phyloP scores from a whole-genome alignment of 768 basidiomycete genomes.

The Lentinula sp. region DNA sequence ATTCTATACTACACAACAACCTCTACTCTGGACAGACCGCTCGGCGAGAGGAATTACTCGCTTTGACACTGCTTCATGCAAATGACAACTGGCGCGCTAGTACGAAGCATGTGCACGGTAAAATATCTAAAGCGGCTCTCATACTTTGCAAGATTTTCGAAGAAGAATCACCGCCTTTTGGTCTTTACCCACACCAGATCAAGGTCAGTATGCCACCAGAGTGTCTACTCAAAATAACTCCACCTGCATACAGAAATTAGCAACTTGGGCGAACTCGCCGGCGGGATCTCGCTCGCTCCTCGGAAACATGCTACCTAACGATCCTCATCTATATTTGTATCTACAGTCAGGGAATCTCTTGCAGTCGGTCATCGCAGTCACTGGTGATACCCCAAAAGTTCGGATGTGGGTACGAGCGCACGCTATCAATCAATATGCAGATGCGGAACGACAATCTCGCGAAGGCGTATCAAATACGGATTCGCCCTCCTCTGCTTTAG shows the following conservation, averaged over 20 bases:
- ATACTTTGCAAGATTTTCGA: too few species aligned
- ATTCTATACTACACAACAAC: neutral
- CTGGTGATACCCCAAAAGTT: neutral
- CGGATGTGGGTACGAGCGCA: neutral
- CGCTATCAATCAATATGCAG: neutral
- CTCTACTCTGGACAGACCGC: neutral
- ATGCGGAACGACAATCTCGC: neutral
- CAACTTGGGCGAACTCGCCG: neutral
- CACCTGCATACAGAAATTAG: neutral
- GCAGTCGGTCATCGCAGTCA: neutral
- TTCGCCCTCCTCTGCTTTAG: neutral
- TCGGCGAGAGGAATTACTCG: neutral
- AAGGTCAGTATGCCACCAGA: too few species aligned
- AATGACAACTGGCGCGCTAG: too few species aligned
- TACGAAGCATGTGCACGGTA: too few species aligned
- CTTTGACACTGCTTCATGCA: too few species aligned
- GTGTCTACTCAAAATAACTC: too few species aligned
- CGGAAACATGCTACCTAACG: too few species aligned
- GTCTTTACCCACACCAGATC: too few species aligned
- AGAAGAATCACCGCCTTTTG: too few species aligned
- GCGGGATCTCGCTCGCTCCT: too few species aligned
- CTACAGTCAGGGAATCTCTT: neutral
- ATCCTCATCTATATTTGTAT: too few species aligned
- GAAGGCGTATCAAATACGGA: neutral
- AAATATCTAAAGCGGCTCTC: too few species aligned